Evolutionary conservation across 257 asterid genomes (phyloP).

Genomic region (Eustoma russellianum): DNA sequence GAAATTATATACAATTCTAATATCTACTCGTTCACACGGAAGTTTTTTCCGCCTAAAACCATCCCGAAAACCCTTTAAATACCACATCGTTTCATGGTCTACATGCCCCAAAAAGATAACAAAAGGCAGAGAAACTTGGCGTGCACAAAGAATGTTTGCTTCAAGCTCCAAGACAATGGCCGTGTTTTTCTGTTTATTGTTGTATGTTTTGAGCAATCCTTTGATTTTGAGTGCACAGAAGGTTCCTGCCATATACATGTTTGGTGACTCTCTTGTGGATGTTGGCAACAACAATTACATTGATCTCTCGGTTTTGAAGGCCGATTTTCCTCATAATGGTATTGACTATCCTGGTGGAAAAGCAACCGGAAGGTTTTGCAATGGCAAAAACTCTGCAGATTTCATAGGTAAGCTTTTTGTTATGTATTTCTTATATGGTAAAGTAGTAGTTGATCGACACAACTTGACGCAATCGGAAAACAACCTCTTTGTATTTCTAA

Average conservation of each 20-base stretch:
- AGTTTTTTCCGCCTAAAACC: neutral
- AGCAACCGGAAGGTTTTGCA: constrained; percentile 73
- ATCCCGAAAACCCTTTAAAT: no score
- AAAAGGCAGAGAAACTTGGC: neutral
- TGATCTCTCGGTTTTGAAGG: constrained; percentile 33
- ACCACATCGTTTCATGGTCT: neutral
- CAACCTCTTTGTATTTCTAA: no score
- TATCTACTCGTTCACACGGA: constrained; percentile 11
- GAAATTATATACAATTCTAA: neutral
- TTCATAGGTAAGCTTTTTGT: constrained; percentile 31
- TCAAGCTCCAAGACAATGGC: neutral
- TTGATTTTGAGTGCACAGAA: constrained; percentile 20
- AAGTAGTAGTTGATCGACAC: no score
- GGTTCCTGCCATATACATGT: constrained; percentile 50
- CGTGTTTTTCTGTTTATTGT: neutral
- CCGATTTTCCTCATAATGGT: constrained; percentile 59
- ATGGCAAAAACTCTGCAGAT: constrained; percentile 82
- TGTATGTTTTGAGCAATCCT: constrained; percentile 17
- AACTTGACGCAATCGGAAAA: no score
- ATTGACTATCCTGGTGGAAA: constrained; percentile 40
- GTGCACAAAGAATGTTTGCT: constrained; percentile 4
- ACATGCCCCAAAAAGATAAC: neutral
- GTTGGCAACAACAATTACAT: constrained; percentile 70
- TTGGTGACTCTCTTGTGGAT: constrained; percentile 76
- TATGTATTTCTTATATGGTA: no score